These are phyloP conservation scores for Neotropicomus parvogracilis DNA, from an alignment of 1,284 basidiomycete genomes.

Conservation along the genomic window DNA sequence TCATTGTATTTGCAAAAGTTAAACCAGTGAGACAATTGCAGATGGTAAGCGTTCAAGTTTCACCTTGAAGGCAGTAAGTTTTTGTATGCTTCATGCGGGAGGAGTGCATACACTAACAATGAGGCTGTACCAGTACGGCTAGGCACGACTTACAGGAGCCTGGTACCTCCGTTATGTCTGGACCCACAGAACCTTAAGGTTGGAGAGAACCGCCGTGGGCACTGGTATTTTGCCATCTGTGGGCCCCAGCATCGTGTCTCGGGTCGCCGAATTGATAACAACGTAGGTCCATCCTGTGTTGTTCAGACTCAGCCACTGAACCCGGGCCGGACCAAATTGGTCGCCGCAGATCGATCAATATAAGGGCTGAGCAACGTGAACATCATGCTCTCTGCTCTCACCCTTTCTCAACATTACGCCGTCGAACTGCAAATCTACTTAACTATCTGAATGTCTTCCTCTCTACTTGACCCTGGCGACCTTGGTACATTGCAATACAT, in stretches of 20 bases:
- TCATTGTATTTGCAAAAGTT: too few species aligned
- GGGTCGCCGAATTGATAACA: neutral
- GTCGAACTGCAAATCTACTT: neutral
- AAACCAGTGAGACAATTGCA: too few species aligned
- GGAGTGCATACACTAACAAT: too few species aligned
- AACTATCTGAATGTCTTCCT: slow-evolving; percentile 1
- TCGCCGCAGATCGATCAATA: neutral
- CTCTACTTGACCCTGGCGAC: neutral
- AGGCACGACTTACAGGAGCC: too few species aligned
- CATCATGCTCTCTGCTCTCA: neutral
- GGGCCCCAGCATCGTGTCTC: neutral
- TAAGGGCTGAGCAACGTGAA: neutral
- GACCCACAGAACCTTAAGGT: neutral
- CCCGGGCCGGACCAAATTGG: neutral
- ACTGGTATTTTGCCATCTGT: too few species aligned
- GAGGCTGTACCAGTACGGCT: too few species aligned
- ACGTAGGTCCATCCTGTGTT: slow-evolving; percentile 7
- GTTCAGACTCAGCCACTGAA: slow-evolving; percentile 33
- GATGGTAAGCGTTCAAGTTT: too few species aligned
- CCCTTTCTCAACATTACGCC: neutral
- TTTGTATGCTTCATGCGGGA: too few species aligned
- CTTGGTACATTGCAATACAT: neutral
- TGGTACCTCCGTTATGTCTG: too few species aligned
- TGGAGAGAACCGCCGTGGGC: neutral
- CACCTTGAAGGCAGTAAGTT: too few species aligned